Conservation (phyloP, 108 stramenopile genomes). For the Cyclotella distinguenda region DNA sequence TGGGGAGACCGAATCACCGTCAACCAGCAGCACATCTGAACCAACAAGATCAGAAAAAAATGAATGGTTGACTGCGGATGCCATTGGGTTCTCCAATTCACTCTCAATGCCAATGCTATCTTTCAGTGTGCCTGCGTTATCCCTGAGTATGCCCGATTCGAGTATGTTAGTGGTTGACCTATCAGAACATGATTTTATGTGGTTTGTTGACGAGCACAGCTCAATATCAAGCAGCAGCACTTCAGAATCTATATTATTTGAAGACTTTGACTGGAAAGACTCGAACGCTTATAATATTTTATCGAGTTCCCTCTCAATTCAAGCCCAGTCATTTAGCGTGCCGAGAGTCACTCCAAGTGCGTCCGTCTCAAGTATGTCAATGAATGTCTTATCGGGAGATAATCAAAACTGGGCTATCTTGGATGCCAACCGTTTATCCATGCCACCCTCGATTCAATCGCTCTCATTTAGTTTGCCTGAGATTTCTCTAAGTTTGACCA, state of each 20-base stretch:
- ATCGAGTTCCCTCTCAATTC: neutral
- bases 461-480: neutral
- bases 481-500: neutral
- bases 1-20: neutral
- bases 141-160: neutral
- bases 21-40: neutral
- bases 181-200: neutral
- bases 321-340: too few relatives aligned
- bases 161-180: too few relatives aligned
- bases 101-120: neutral
- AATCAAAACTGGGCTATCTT: neutral
- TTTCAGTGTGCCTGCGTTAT: conserved; percentile 1
- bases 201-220: neutral
- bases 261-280: neutral
- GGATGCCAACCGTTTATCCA: neutral
- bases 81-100: neutral
- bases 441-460: neutral
- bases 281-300: neutral
- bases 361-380: neutral
- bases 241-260: too few relatives aligned
- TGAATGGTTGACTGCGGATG: neutral
- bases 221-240: neutral
- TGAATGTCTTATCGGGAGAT: neutral
- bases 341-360: too few relatives aligned
- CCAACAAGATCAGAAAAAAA: neutral